Evolutionary conservation across 2,329 filamentous ascomycete species (phyloP).

Genomic region (Ustilaginoidea virens): DNA sequence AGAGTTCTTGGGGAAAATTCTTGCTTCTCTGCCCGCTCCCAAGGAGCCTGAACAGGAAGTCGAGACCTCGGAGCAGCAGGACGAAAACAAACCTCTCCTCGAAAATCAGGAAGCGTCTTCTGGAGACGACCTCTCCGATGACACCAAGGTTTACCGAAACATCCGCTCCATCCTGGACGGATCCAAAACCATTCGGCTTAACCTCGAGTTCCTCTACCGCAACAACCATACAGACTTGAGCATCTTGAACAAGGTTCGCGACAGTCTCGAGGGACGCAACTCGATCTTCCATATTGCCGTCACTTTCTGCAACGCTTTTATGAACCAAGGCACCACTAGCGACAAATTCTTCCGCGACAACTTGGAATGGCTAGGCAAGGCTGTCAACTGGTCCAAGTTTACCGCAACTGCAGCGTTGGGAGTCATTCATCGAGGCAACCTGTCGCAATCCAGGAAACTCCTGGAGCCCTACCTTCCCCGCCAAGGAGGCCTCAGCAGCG

Average conservation of each 20-base stretch:
- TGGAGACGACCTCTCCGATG: constrained; percentile 37
- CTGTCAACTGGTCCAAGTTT: constrained; percentile 99
- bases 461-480: constrained; percentile 88
- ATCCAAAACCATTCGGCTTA: constrained; percentile 84
- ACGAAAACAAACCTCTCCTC: constrained; percentile 34
- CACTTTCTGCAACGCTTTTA: constrained; percentile 95
- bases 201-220: constrained; percentile 90
- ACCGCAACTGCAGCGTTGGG: constrained; percentile 91
- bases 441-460: constrained; percentile 83
- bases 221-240: constrained; percentile 87
- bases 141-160: constrained; percentile 42
- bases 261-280: constrained; percentile 88
- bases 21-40: constrained; percentile 56
- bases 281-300: constrained; percentile 98
- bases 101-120: constrained; percentile 34
- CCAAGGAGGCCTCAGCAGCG: constrained; percentile 54
- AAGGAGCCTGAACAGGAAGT: constrained; percentile 27
- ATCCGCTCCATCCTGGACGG: constrained; percentile 63
- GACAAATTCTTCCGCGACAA: constrained; percentile 99
- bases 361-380: constrained; percentile 93
- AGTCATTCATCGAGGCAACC: constrained; percentile 90
- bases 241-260: constrained; percentile 90
- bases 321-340: constrained; percentile 96
- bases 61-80: constrained; percentile 26
- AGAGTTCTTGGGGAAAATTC: constrained; percentile 84